Evolutionary conservation across 371 early-diverging fungal genomes (phyloP), one percentile per base, ranked within the genome.

Genomic region (Synchytrium microbalum): DNA sequence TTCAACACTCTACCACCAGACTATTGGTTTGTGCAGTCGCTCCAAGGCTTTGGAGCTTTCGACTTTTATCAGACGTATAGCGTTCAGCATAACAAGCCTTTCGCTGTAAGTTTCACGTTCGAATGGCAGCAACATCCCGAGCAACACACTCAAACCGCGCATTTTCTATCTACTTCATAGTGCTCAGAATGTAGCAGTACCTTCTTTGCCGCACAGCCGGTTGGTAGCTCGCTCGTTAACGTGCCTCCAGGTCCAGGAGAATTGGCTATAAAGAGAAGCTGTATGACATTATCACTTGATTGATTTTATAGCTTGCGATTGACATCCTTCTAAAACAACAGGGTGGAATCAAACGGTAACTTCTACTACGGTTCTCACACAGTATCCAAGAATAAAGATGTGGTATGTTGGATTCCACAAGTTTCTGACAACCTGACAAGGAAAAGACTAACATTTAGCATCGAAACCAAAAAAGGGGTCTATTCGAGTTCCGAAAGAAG

Each of bases 151-250:
- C n/a, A n/a, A n/a, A n/a, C n/a, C n/a, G n/a, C n/a, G n/a, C n/a
- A n/a, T n/a, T n/a, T n/a, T n/a, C n/a, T n/a, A 38, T 38, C 19
- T 38, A 10, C 5, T 19, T 19, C 46, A 38, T 38, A 38, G 46
- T 38, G 46, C 46, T 38, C 46, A 38, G 46, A 38, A 38, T 38
- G 46, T 19, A 38, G 46, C 46, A 38, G 46, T 38, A 38, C 46
- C 5, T 38, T 38, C 46, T 38, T 38, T 38, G 46, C 46, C 19
- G 19, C 46, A 19, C 46, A 38, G 46, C 46, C 46, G 19, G 46
- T 19, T 10, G 46, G 46, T 5, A 10, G 10, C 19, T 19, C 19
- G 5, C 46, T 38, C 5, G 10, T 38, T 10, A 10, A 5, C 5
- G 46, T 38, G 10, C 46, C 46, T 5, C 46, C 46, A 38, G 46